Evolutionary conservation across 2,329 filamentous ascomycete species (phyloP).

Genomic region (Karstenula rhodostoma): DNA sequence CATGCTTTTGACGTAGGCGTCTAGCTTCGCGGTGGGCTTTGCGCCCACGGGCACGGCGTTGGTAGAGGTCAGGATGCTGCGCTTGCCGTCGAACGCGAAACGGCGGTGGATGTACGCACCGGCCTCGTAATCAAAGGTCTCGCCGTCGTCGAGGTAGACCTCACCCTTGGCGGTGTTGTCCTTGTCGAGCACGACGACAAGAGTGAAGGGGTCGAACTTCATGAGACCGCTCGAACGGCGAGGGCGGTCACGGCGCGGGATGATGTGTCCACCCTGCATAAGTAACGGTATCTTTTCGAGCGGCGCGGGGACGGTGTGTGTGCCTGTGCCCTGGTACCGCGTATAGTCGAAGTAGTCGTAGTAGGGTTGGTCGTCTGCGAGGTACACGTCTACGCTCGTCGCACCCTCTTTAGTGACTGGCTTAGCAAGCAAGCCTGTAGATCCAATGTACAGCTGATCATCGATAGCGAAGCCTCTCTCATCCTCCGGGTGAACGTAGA

Average conservation of each 20-base stretch:
- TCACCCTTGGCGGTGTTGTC: constrained; percentile 78
- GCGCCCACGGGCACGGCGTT: constrained; percentile 40
- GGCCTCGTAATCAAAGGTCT: constrained; percentile 85
- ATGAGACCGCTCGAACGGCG: constrained; percentile 87
- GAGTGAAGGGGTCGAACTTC: constrained; percentile 93
- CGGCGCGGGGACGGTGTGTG: constrained; percentile 76
- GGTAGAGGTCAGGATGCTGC: constrained; percentile 72
- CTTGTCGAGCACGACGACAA: constrained; percentile 77
- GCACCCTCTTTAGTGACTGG: constrained; percentile 83
- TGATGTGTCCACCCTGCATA: constrained; percentile 92
- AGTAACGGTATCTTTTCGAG: constrained; percentile 87
- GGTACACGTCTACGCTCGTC: constrained; percentile 78
- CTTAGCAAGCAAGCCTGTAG: constrained; percentile 89
- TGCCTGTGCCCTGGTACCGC: constrained; percentile 75
- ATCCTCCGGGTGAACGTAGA: constrained; percentile 87
- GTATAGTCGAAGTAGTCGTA: constrained; percentile 96
- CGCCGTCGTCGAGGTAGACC: constrained; percentile 91
- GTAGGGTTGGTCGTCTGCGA: constrained; percentile 88
- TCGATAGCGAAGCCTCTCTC: constrained; percentile 89
- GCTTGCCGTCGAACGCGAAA: constrained; percentile 70
- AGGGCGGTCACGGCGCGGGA: constrained; percentile 87
- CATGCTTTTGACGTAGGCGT: constrained; percentile 82
- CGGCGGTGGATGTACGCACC: constrained; percentile 88
- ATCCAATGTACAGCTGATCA: constrained; percentile 90
- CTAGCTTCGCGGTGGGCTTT: constrained; percentile 69